Evolutionary conservation across 176 grass and related monocot species (phyloP).

Genomic region (Phragmites australis): DNA sequence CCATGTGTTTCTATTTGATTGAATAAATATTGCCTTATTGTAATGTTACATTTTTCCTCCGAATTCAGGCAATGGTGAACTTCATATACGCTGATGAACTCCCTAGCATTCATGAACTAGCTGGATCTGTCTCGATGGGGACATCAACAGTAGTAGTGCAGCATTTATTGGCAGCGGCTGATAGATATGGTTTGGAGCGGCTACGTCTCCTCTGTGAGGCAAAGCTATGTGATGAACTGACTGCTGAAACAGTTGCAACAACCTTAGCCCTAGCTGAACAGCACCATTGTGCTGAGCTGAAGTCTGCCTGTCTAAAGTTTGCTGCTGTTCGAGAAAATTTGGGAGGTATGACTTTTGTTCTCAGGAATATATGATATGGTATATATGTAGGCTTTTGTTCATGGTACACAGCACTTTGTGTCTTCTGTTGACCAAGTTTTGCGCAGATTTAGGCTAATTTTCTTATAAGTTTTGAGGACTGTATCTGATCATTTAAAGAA

Average conservation of each 20-base stretch:
- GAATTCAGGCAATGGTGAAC: conserved; percentile 72
- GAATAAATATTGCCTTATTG: neutral
- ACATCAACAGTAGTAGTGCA: conserved; percentile 74
- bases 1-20: neutral
- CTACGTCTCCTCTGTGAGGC: conserved; percentile 70
- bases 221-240: conserved; percentile 72
- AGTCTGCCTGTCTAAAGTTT: conserved; percentile 75
- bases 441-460: neutral
- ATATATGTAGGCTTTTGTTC: conserved; percentile 12
- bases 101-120: conserved; percentile 70
- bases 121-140: conserved; percentile 61
- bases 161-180: conserved; percentile 78
- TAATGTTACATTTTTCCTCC: neutral
- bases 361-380: conserved; percentile 7
- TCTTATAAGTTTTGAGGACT: neutral
- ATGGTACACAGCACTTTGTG: neutral
- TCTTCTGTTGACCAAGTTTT: conserved; percentile 19
- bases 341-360: conserved; percentile 53
- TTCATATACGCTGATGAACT: conserved; percentile 83
- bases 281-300: conserved; percentile 73
- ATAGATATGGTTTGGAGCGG: conserved; percentile 83
- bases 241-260: conserved; percentile 80
- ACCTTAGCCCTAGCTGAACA: conserved; percentile 87
- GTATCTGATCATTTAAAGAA: conserved; percentile 12
- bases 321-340: conserved; percentile 62